phyloP scores from a whole-genome alignment of 495 filamentous ascomycete species.

The Lepraria neglecta region DNA sequence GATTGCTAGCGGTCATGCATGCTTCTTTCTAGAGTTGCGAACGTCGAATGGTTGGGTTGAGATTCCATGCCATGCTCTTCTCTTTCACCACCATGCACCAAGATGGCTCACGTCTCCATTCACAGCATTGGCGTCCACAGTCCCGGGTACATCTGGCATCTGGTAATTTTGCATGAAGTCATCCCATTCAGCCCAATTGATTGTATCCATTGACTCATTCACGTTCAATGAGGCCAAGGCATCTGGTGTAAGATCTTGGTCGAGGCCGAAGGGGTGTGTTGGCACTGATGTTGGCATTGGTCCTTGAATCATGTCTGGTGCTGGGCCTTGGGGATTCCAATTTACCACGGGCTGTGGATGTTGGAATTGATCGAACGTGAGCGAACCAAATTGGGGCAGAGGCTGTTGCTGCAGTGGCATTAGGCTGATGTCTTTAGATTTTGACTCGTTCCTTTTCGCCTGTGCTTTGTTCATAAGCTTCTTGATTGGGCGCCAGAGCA shows the following conservation, averaged over 20 bases:
- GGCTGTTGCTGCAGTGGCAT: slow-evolving; percentile 20
- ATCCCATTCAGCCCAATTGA: slow-evolving; percentile 44
- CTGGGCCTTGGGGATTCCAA: slow-evolving; percentile 4
- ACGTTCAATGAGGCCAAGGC: slow-evolving; percentile 3
- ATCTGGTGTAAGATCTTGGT: slow-evolving; percentile 3
- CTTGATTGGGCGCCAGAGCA: slow-evolving; percentile 67
- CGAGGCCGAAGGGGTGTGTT: neutral
- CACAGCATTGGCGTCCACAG: neutral
- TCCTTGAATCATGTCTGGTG: neutral
- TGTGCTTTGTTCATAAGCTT: slow-evolving; percentile 54
- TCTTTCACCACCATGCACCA: slow-evolving; percentile 22
- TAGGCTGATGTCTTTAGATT: neutral
- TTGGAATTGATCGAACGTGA: neutral
- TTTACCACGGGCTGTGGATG: neutral
- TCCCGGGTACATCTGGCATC: slow-evolving; percentile 25
- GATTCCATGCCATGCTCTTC: neutral
- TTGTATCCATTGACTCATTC: slow-evolving; percentile 13
- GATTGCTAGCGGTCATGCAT: neutral
- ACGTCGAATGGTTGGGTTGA: neutral
- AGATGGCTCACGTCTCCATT: slow-evolving; percentile 3
- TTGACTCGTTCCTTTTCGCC: slow-evolving; percentile 21
- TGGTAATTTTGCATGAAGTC: slow-evolving; percentile 48
- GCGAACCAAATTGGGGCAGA: slow-evolving; percentile 19
- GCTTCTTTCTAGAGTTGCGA: neutral
- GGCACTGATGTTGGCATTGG: neutral